Conservation (phyloP, 441 rosid species). For the Populus tomentosa region DNA sequence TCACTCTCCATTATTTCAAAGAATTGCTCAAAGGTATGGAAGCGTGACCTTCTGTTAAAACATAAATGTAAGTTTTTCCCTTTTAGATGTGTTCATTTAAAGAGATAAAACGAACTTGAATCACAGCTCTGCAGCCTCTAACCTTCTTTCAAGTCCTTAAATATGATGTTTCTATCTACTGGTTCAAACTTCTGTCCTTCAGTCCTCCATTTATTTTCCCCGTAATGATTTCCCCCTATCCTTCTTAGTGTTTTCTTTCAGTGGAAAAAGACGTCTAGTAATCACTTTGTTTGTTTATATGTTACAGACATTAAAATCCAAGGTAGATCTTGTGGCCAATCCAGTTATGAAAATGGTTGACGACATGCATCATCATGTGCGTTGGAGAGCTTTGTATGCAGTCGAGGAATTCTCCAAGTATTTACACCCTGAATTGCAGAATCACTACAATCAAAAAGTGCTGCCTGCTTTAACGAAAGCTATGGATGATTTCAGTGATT, state of each 20-base stretch:
- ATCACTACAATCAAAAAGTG: constrained; percentile 40
- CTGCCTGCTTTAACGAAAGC: constrained; percentile 48
- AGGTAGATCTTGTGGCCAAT: constrained; percentile 40
- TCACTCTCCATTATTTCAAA: constrained; percentile 45
- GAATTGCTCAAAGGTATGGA: constrained; percentile 41
- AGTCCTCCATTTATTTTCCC: background rate
- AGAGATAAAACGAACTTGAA: background rate
- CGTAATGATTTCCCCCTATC: background rate
- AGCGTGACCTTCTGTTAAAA: background rate
- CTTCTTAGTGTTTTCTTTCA: background rate
- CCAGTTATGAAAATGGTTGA: constrained; percentile 42
- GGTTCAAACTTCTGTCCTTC: background rate
- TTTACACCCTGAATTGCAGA: constrained; percentile 49
- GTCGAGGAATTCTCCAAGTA: constrained; percentile 47
- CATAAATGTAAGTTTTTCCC: background rate
- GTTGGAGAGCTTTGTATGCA: constrained; percentile 58
- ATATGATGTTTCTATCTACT: background rate
- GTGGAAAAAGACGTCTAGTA: background rate
- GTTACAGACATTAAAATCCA: constrained; percentile 37
- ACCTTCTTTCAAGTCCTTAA: background rate
- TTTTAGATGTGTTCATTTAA: background rate
- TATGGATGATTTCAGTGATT: constrained; percentile 51
- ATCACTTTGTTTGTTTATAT: background rate
- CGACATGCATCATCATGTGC: constrained; percentile 48
- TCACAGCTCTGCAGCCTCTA: background rate